Evolutionary conservation across 176 grass and related monocot species (phyloP), one percentile per base, ranked within the genome.

Genomic region (Eleusine indica): DNA sequence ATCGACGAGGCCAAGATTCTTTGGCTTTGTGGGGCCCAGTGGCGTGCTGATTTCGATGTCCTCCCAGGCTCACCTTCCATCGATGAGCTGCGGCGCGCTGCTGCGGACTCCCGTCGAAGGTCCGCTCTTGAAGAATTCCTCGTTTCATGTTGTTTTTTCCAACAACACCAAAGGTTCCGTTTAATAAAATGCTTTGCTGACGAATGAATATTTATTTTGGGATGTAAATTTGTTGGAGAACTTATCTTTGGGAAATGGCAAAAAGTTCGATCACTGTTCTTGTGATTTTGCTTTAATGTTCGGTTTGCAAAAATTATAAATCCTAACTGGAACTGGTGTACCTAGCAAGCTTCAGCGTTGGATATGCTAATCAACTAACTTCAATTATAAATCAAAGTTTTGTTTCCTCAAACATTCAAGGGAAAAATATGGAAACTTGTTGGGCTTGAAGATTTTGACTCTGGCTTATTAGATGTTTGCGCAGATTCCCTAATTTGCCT

Each of bases 101-200:
- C 95, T 7, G 95, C 95, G 21, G 91, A 98, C 82, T 94, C 92
- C 69, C 88, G 95, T 84, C 88, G 95, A 49, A 97, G 92, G 95
- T 97, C 51, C 73, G 80, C 9, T 71, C 69, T 82, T 8, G 16
- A 17, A 5, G 28, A 75, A 68, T 58, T 58, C 30, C 58, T 28
- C 51, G 13, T 63, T 63, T 85, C 42, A 5, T 63, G 41, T 22
- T 15, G 43, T 61, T 30, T 47, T 70, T 25, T 25, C 25, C 25
- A 25, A 25, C 25, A 25, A 25, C 25, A 25, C 25, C 25, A 25
- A 25, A 25, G 25, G 25, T 25, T 25, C 25, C 25, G 25, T 16
- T 56, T 49, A 29, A 38, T 86, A 17, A 12, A 57, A 65, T 65
- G 75, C 17, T 73, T 72, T 18, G 16, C 44, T 54, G 15, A 13